phyloP scores from a whole-genome alignment of 192 early-diverging fungal species.

The Chytriomyces sp. region DNA sequence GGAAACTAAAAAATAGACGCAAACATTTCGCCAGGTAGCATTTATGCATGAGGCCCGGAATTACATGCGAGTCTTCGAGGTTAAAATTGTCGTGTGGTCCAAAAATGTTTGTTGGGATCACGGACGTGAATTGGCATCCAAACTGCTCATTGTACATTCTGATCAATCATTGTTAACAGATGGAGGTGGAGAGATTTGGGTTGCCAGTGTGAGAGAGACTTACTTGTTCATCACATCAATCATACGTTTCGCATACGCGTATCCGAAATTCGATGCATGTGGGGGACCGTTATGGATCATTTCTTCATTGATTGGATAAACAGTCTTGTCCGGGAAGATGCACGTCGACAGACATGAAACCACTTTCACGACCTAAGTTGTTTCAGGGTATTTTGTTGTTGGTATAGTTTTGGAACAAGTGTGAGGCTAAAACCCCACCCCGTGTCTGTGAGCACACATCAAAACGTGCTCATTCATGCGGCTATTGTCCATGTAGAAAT shows the following conservation, averaged over 20 bases:
- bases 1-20: conserved; percentile 22
- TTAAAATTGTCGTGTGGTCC: conserved; percentile 82
- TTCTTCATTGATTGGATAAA: conserved; percentile 83
- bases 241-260: conserved; percentile 83
- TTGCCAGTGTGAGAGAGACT: conserved; percentile 11
- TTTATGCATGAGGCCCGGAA: conserved; percentile 81
- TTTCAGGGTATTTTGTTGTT: conserved; percentile 24
- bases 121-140: conserved; percentile 78
- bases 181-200: too few relatives aligned
- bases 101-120: conserved; percentile 84
- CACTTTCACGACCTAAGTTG: conserved; percentile 80
- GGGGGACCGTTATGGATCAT: conserved; percentile 85
- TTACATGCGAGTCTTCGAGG: conserved; percentile 82
- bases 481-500: conserved; percentile 78
- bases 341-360: conserved; percentile 86
- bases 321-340: conserved; percentile 83
- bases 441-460: conserved; percentile 61
- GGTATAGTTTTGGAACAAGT: too few relatives aligned
- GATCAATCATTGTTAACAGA: conserved; percentile 68
- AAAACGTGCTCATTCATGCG: conserved; percentile 80
- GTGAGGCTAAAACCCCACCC: conserved; percentile 52
- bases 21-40: conserved; percentile 79
- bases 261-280: conserved; percentile 81
- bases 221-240: conserved; percentile 82
- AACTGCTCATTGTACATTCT: conserved; percentile 79